These are phyloP conservation scores for Blastocystis sp. DNA, from an alignment of 352 stramenopile species.

Conservation along the genomic window DNA sequence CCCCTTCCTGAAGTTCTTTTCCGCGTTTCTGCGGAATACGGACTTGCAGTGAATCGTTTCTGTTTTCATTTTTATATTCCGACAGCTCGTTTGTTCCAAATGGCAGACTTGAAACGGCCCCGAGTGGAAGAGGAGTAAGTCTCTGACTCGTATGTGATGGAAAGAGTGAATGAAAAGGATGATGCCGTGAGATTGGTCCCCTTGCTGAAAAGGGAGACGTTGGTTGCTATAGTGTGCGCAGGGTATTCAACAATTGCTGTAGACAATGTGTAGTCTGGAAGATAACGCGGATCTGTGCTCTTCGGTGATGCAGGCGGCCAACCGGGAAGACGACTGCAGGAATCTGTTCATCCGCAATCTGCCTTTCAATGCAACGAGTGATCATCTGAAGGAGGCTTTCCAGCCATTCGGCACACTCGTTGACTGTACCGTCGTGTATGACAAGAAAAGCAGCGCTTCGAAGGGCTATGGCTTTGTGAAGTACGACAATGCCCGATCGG, in stretches of 20 bases:
- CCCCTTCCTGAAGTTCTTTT: slow-evolving; percentile 44
- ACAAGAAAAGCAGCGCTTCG: slow-evolving; percentile 75
- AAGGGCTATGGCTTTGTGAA: slow-evolving; percentile 80
- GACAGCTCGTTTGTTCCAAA: slow-evolving; percentile 12
- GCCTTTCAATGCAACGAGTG: slow-evolving; percentile 78
- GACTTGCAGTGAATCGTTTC: neutral
- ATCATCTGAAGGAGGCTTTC: slow-evolving; percentile 78
- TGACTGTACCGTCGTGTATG: slow-evolving; percentile 78
- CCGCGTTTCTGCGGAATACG: neutral
- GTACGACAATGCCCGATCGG: slow-evolving; percentile 72
- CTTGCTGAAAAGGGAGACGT: neutral
- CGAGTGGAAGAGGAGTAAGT: neutral
- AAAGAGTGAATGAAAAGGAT: neutral
- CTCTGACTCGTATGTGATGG: neutral
- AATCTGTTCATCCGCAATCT: slow-evolving; percentile 82
- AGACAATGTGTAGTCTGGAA: neutral
- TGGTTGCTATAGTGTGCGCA: neutral
- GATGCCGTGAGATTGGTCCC: neutral
- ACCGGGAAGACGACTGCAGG: slow-evolving; percentile 71
- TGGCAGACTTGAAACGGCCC: slow-evolving; percentile 3
- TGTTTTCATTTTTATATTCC: neutral
- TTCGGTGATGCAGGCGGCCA: neutral
- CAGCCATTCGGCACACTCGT: slow-evolving; percentile 76
- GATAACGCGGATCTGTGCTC: neutral
- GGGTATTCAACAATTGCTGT: neutral